These are phyloP conservation scores for Cystobasidium sp. DNA, from an alignment of 1,284 basidiomycete genomes.

Conservation along the genomic window DNA sequence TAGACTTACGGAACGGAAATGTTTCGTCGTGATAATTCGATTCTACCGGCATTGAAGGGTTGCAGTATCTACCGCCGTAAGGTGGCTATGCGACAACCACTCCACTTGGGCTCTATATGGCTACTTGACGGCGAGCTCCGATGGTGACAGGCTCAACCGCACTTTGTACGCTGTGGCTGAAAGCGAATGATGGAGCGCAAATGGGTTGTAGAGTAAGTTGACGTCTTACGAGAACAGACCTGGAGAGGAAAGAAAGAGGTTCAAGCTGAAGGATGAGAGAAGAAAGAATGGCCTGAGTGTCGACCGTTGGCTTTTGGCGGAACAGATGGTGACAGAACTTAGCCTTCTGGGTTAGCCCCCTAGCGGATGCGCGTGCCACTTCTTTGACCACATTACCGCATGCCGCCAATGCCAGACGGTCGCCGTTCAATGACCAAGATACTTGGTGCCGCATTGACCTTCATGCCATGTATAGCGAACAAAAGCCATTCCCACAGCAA, in stretches of 20 bases:
- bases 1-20: too few relatives aligned
- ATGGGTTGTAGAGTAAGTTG: background rate
- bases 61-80: too few relatives aligned
- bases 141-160: too few relatives aligned
- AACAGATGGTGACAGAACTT: background rate
- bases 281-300: too few relatives aligned
- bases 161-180: too few relatives aligned
- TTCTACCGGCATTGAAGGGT: too few relatives aligned
- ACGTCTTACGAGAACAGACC: background rate
- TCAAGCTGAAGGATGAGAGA: slow-evolving; percentile 4
- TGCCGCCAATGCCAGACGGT: too few relatives aligned
- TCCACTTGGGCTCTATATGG: too few relatives aligned
- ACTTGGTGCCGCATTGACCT: background rate
- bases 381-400: background rate
- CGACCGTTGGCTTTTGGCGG: too few relatives aligned
- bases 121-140: too few relatives aligned
- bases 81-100: too few relatives aligned
- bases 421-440: background rate
- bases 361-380: background rate
- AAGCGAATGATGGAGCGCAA: background rate
- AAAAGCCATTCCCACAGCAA: slow-evolving; percentile 2
- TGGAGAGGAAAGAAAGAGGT: slow-evolving; percentile 10
- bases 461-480: slow-evolving; percentile 8
- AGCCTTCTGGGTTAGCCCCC: slow-evolving; percentile 16
- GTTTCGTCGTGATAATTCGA: too few relatives aligned